Evolutionary conservation across 768 basidiomycete species (phyloP).

Genomic region (Agaricus subrufescens): DNA sequence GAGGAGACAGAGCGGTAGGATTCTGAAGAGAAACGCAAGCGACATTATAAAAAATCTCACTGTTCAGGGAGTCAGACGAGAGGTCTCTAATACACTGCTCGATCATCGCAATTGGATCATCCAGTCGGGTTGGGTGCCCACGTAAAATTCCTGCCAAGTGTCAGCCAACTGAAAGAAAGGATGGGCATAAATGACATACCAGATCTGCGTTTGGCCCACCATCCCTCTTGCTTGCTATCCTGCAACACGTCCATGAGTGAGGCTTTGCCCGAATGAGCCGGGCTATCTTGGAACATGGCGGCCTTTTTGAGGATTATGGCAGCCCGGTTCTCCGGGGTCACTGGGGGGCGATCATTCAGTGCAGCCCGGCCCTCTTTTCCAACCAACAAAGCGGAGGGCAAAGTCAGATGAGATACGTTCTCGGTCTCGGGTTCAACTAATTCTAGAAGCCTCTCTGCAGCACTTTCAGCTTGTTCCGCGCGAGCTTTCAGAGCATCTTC

Average conservation of each 20-base stretch:
- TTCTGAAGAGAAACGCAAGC: slow-evolving; percentile 60
- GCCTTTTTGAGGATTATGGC: slow-evolving; percentile 65
- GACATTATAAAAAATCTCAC: slow-evolving; percentile 58
- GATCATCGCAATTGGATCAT: slow-evolving; percentile 20
- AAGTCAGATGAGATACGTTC: slow-evolving; percentile 36
- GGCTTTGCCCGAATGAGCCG: slow-evolving; percentile 50
- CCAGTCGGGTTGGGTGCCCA: slow-evolving; percentile 27
- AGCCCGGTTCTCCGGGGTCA: slow-evolving; percentile 62
- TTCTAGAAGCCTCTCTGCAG: slow-evolving; percentile 84
- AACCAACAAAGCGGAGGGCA: slow-evolving; percentile 48
- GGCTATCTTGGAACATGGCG: slow-evolving; percentile 79
- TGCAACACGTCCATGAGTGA: slow-evolving; percentile 67
- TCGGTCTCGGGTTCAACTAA: slow-evolving; percentile 52
- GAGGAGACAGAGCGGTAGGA: slow-evolving; percentile 48
- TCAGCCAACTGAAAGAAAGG: neutral
- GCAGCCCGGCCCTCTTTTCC: slow-evolving; percentile 29
- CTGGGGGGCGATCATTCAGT: slow-evolving; percentile 29
- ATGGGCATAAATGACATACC: slow-evolving; percentile 40
- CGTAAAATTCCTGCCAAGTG: neutral
- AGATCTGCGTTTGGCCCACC: slow-evolving; percentile 79
- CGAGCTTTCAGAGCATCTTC: slow-evolving; percentile 85
- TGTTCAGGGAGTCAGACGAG: slow-evolving; percentile 45
- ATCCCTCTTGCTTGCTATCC: slow-evolving; percentile 64
- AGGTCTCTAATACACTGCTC: slow-evolving; percentile 50
- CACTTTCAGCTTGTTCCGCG: slow-evolving; percentile 91